Percentiles rank a stretch among this genome's conserved stretches.
These are phyloP conservation scores for Yamadazyma phyllophila DNA, from an alignment of 805 yeast species.

Conservation along the genomic window DNA sequence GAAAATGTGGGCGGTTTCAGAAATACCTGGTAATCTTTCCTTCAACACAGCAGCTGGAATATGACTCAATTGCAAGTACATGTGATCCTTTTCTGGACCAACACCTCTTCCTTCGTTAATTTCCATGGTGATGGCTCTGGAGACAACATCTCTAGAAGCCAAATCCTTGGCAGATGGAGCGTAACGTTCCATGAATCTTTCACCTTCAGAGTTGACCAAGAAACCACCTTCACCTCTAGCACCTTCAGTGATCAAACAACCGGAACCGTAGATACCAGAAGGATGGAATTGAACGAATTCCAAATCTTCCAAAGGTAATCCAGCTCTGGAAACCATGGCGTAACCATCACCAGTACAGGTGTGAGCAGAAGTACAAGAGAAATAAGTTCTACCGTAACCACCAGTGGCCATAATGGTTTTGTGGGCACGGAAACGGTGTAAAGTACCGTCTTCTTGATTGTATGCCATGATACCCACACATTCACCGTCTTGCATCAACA, in stretches of 20 bases:
- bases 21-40: conserved; percentile 98
- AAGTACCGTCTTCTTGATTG: conserved; percentile 98
- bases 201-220: conserved; percentile 95
- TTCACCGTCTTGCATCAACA: conserved; percentile 91
- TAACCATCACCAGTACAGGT: conserved; percentile 99
- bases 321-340: conserved; percentile 98
- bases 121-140: conserved; percentile 98
- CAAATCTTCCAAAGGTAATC: conserved; percentile 94
- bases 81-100: conserved; percentile 93
- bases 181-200: conserved; percentile 98
- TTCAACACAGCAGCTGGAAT: conserved; percentile 87
- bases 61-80: conserved; percentile 90
- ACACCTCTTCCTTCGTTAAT: conserved; percentile 99
- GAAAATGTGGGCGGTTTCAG: conserved; percentile 96
- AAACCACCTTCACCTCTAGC: conserved; percentile 99
- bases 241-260: conserved; percentile 98
- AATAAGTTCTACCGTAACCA: conserved; percentile 98
- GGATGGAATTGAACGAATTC: conserved; percentile 99
- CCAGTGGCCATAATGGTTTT: conserved; percentile 97
- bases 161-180: conserved; percentile 98
- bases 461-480: conserved; percentile 97
- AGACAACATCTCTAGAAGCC: conserved; percentile 97
- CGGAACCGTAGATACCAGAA: conserved; percentile 98
- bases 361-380: conserved; percentile 98
- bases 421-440: conserved; percentile 96